These are phyloP conservation scores for Eutypa lata DNA, from an alignment of 2,329 filamentous ascomycete genomes.

Conservation along the genomic window DNA sequence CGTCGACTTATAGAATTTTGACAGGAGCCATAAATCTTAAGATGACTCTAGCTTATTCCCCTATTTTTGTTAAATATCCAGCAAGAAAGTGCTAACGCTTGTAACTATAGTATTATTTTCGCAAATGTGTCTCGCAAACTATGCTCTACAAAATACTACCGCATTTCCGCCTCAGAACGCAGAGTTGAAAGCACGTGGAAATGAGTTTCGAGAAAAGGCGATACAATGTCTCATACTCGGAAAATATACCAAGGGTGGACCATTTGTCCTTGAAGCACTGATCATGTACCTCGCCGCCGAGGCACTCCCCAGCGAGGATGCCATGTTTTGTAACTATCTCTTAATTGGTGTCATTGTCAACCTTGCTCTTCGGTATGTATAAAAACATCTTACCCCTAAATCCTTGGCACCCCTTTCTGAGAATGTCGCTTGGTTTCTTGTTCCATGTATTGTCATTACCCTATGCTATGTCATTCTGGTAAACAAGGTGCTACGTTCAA, in stretches of 20 bases:
- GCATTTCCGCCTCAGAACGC: constrained; percentile 8
- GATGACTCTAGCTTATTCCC: too few relatives aligned
- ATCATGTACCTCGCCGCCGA: constrained; percentile 32
- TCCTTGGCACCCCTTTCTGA: too few relatives aligned
- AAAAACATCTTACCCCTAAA: too few relatives aligned
- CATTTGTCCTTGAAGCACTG: constrained; percentile 36
- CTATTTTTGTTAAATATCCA: too few relatives aligned
- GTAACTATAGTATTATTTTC: constrained; percentile 38
- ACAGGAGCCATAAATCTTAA: too few relatives aligned
- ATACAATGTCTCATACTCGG: constrained; percentile 35
- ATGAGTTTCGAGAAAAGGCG: constrained; percentile 22
- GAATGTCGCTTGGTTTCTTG: too few relatives aligned
- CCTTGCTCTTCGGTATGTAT: constrained; percentile 34
- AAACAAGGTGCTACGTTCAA: too few relatives aligned
- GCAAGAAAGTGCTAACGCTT: too few relatives aligned
- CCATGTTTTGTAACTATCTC: constrained; percentile 31
- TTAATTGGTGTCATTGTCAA: constrained; percentile 31
- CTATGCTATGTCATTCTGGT: too few relatives aligned
- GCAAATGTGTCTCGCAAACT: constrained; percentile 39
- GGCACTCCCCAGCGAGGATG: constrained; percentile 25
- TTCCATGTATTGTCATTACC: too few relatives aligned
- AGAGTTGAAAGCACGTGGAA: constrained; percentile 1
- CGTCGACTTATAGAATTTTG: too few relatives aligned
- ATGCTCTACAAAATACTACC: not conserved
- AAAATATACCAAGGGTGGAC: constrained; percentile 39